These are phyloP conservation scores for Flammula alnicola DNA, from an alignment of 1,284 basidiomycete genomes.

Conservation along the genomic window DNA sequence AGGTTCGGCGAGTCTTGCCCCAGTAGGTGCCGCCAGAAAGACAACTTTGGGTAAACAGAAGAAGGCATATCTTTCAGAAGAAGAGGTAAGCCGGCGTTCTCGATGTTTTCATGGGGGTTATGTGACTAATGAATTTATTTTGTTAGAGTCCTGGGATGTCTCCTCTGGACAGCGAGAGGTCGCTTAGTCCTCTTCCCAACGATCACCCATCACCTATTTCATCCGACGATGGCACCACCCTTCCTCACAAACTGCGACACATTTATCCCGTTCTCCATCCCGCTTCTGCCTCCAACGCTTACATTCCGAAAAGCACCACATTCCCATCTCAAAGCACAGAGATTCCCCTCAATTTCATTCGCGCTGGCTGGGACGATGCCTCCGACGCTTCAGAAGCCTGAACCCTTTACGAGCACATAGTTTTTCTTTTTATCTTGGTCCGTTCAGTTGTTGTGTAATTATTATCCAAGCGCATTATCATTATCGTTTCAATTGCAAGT, in stretches of 20 bases:
- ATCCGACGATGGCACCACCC: constrained; percentile 29
- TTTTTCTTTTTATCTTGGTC: constrained; percentile 10
- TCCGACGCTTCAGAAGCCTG: constrained; percentile 45
- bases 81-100: constrained; percentile 26
- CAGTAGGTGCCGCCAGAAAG: not conserved
- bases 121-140: not conserved
- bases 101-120: not conserved
- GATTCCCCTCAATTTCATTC: constrained; percentile 41
- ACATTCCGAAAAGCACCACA: constrained; percentile 40
- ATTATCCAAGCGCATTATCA: constrained; percentile 18
- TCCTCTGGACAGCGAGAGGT: constrained; percentile 9
- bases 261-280: constrained; percentile 30
- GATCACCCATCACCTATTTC: constrained; percentile 26
- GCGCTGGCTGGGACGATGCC: constrained; percentile 64
- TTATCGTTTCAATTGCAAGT: constrained; percentile 22
- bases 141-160: constrained; percentile 6
- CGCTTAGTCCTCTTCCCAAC: constrained; percentile 27
- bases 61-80: constrained; percentile 25
- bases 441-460: constrained; percentile 15
- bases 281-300: constrained; percentile 26
- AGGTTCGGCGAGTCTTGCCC: constrained; percentile 1
- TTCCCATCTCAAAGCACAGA: constrained; percentile 32
- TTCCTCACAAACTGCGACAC: constrained; percentile 26
- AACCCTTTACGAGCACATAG: constrained; percentile 8
- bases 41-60: not conserved